These are phyloP conservation scores for Boletellus ananas DNA, from an alignment of 768 basidiomycete species.

Conservation along the genomic window DNA sequence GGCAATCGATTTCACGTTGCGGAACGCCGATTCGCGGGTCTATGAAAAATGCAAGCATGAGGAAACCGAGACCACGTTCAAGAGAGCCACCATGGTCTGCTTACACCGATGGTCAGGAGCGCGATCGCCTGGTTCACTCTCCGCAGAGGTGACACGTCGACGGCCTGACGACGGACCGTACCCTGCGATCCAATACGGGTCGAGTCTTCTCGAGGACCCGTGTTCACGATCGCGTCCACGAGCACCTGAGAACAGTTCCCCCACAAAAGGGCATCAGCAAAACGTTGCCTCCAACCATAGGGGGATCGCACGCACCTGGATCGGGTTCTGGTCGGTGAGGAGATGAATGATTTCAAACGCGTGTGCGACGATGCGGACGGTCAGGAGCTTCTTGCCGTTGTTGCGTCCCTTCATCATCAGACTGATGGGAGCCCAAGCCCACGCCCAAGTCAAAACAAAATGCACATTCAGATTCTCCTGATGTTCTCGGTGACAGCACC, in stretches of 20 bases:
- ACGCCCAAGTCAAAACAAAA: not conserved
- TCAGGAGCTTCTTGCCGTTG: constrained; percentile 99
- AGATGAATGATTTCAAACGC: constrained; percentile 99
- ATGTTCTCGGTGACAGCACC: not conserved
- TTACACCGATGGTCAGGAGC: constrained; percentile 92
- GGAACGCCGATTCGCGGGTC: constrained; percentile 99
- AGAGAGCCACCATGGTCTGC: constrained; percentile 27
- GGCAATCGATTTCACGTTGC: constrained; percentile 98
- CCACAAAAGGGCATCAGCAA: not conserved
- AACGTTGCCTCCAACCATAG: too few species aligned
- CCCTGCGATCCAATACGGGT: constrained; percentile 99
- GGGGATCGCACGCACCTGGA: constrained; percentile 63
- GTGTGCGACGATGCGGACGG: constrained; percentile 98
- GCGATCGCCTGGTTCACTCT: constrained; percentile 97
- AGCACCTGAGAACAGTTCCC: constrained; percentile 55
- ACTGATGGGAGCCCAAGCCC: constrained; percentile 37
- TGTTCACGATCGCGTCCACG: constrained; percentile 99
- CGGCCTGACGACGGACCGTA: constrained; percentile 98
- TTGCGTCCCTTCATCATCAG: constrained; percentile 99
- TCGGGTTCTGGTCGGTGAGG: constrained; percentile 99
- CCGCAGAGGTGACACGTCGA: constrained; percentile 97
- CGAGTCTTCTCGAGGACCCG: constrained; percentile 98
- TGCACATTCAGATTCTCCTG: not conserved
- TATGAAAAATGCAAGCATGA: constrained; percentile 28
- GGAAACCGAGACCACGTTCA: not conserved